Evolutionary conservation across 2,329 filamentous ascomycete species (phyloP).

Genomic region (Orbilia brochopaga): DNA sequence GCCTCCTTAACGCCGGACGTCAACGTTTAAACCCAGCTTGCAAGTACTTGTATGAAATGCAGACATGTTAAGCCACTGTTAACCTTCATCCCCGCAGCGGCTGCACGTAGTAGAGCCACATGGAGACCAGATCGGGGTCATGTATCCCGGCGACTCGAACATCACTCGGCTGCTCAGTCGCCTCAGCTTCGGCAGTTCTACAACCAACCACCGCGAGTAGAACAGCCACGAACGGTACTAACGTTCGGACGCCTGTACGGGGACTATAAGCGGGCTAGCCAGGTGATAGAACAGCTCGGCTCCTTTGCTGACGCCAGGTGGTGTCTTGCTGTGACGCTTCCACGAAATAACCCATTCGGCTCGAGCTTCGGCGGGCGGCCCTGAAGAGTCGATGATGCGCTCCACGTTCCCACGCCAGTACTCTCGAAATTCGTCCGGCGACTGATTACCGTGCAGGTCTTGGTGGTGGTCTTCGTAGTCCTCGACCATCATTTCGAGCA

Average conservation of each 20-base stretch:
- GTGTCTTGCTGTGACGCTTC: neutral
- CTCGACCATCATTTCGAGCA: constrained; percentile 30
- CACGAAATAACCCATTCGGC: neutral
- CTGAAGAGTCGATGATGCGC: neutral
- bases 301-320: neutral
- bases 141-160: too few species aligned
- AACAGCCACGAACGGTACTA: neutral
- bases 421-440: constrained; percentile 9
- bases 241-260: neutral
- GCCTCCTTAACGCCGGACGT: too few species aligned
- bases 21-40: too few species aligned
- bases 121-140: too few species aligned
- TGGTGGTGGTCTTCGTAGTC: constrained; percentile 28
- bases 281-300: neutral
- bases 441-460: neutral
- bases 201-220: neutral
- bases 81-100: too few species aligned
- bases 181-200: neutral
- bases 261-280: neutral
- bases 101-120: too few species aligned
- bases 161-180: too few species aligned
- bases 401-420: constrained; percentile 10
- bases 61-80: too few species aligned
- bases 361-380: neutral
- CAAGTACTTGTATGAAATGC: too few species aligned